Evolutionary conservation across 306 rosid species (phyloP).

Genomic region (Glycine soja): DNA sequence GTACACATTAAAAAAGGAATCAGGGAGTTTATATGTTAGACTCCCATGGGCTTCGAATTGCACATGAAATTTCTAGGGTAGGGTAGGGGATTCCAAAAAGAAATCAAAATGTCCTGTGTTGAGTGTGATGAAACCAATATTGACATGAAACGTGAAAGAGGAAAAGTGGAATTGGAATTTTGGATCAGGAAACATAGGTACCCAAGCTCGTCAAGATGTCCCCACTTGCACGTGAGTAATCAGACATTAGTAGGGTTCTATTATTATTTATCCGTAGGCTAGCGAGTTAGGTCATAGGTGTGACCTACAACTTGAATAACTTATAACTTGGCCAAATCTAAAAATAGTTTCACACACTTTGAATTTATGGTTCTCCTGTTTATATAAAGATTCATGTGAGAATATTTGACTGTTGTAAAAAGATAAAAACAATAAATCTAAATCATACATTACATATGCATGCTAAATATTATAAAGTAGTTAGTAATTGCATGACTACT

Average conservation of each 20-base stretch:
- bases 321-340: too few relatives aligned
- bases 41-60: neutral
- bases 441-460: too few relatives aligned
- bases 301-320: too few relatives aligned
- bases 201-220: neutral
- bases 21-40: neutral
- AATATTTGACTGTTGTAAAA: neutral
- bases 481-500: too few relatives aligned
- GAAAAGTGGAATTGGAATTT: slow-evolving; percentile 18
- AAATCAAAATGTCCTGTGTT: neutral
- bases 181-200: neutral
- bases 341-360: too few relatives aligned
- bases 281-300: too few relatives aligned
- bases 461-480: too few relatives aligned
- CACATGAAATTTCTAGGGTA: neutral
- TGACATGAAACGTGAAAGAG: slow-evolving; percentile 22
- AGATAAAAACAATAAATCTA: too few relatives aligned
- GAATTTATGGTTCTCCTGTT: too few relatives aligned
- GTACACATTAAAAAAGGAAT: neutral
- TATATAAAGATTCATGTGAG: too few relatives aligned
- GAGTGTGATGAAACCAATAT: neutral
- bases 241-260: neutral
- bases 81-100: neutral
- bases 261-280: too few relatives aligned
- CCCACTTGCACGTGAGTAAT: slow-evolving; percentile 49